Percentiles rank a stretch among this genome's conserved stretches.
Evolutionary conservation across 306 rosid species (phyloP).

Genomic region (Ormosia emarginata): DNA sequence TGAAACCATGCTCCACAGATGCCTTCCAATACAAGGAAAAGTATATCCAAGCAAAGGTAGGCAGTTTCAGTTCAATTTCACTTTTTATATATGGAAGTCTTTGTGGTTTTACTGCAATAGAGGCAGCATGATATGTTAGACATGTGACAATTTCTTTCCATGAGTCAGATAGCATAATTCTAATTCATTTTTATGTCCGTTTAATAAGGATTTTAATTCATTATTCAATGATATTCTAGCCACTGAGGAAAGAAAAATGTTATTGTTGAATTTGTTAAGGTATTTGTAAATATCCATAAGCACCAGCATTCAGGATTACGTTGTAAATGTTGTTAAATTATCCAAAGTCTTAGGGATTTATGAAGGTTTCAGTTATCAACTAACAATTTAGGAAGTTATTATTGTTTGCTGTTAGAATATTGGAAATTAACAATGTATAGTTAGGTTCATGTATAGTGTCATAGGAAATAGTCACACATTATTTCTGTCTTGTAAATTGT

Average conservation of each 20-base stretch:
- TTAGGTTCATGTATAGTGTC: no score
- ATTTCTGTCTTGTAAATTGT: no score
- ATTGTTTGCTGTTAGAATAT: no score
- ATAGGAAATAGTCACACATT: no score
- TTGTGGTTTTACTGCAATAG: background rate
- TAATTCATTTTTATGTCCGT: background rate
- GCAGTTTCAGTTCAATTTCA: background rate
- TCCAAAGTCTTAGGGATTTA: background rate
- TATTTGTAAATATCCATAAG: background rate
- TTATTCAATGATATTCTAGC: background rate
- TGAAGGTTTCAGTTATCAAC: background rate
- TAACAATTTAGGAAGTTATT: background rate
- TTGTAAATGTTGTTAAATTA: background rate
- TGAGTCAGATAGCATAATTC: background rate
- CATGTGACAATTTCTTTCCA: conserved; percentile 2
- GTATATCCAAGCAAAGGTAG: conserved; percentile 91
- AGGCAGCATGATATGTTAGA: conserved; percentile 8
- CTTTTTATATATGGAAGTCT: background rate
- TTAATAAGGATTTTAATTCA: background rate
- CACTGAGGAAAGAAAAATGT: background rate
- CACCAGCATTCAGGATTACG: conserved; percentile 14
- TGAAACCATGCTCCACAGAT: conserved; percentile 64
- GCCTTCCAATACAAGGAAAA: conserved; percentile 68
- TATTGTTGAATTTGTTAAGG: background rate
- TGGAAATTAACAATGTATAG: no score